Conservation (phyloP, 805 yeast species). For the Candida krabiensis region DNA sequence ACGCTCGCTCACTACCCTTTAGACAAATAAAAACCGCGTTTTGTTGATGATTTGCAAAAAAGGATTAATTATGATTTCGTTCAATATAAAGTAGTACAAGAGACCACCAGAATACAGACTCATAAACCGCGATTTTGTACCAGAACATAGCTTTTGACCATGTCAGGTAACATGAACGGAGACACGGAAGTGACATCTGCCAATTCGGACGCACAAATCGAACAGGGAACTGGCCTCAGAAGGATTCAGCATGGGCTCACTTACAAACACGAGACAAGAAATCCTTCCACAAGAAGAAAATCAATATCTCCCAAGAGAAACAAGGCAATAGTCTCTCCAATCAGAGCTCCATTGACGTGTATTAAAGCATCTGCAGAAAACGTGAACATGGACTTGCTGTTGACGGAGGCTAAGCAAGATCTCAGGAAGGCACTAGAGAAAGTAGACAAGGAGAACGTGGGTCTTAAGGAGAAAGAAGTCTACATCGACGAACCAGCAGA, state of each 20-base stretch:
- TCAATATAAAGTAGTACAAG: too few species aligned
- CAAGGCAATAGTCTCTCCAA: conserved; percentile 12
- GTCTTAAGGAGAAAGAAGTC: background rate
- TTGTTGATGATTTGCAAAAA: too few species aligned
- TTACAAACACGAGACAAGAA: conserved; percentile 35
- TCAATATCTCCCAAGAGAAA: conserved; percentile 25
- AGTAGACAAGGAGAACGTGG: conserved; percentile 23
- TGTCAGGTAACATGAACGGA: background rate
- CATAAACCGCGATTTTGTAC: too few species aligned
- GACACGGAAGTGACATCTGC: background rate
- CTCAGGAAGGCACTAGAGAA: conserved; percentile 19
- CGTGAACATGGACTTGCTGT: conserved; percentile 13
- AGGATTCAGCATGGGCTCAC: conserved; percentile 49
- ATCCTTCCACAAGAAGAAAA: conserved; percentile 19
- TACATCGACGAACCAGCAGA: conserved; percentile 2
- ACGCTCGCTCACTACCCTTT: too few species aligned
- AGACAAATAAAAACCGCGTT: too few species aligned
- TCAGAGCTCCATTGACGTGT: conserved; percentile 27
- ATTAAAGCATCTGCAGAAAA: conserved; percentile 19
- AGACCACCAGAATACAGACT: too few species aligned
- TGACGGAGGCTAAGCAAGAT: conserved; percentile 26
- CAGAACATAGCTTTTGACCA: too few species aligned
- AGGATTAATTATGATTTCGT: too few species aligned
- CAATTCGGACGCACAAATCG: too few species aligned
- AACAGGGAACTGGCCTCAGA: conserved; percentile 3